phyloP scores from a whole-genome alignment of 1,284 basidiomycete genomes.

The Athelia psychrophila region DNA sequence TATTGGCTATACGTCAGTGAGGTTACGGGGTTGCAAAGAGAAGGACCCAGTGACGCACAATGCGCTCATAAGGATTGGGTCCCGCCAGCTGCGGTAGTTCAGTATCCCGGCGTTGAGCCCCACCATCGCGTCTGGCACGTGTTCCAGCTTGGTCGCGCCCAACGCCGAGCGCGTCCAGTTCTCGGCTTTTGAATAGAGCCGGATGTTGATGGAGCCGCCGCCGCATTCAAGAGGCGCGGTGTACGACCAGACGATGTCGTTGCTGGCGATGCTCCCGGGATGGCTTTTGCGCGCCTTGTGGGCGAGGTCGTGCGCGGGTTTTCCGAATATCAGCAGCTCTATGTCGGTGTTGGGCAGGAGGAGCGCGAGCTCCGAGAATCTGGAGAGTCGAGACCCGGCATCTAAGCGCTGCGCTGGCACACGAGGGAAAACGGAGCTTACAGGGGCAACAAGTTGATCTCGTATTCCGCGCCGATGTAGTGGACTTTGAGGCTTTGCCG shows the following conservation, averaged over 20 bases:
- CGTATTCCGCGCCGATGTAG: constrained; percentile 35
- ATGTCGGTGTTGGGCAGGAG: constrained; percentile 37
- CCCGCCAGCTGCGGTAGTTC: constrained; percentile 29
- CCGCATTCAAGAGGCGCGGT: constrained; percentile 28
- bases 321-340: constrained; percentile 34
- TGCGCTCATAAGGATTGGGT: constrained; percentile 8
- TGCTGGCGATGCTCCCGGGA: constrained; percentile 19
- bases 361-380: constrained; percentile 39
- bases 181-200: constrained; percentile 21
- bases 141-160: neutral
- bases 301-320: constrained; percentile 25
- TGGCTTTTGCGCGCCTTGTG: constrained; percentile 21
- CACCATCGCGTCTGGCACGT: constrained; percentile 32
- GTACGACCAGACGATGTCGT: constrained; percentile 29
- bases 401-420: neutral
- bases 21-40: neutral
- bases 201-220: constrained; percentile 26
- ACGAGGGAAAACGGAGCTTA: constrained; percentile 19
- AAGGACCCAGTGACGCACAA: constrained; percentile 20
- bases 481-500: constrained; percentile 29
- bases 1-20: neutral
- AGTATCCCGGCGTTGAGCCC: constrained; percentile 37
- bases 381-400: constrained; percentile 14
- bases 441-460: constrained; percentile 41
- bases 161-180: neutral